phyloP scores from a whole-genome alignment of 2,329 filamentous ascomycete species.

The Aspergillus chevalieri region DNA sequence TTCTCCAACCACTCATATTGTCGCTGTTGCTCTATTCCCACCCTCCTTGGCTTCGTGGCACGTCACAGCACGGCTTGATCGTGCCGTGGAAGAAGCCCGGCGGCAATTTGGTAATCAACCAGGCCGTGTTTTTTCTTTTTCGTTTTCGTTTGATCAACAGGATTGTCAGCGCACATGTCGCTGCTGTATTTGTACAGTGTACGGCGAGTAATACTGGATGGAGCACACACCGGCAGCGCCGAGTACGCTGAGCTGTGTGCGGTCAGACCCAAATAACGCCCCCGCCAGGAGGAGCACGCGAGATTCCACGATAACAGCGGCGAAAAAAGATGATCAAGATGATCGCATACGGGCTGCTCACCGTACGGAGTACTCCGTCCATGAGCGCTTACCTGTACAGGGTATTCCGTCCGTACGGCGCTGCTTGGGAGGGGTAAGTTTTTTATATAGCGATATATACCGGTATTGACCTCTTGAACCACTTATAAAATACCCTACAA shows the following conservation, averaged over 20 bases:
- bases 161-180: slow-evolving; percentile 14
- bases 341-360: not conserved
- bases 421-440: not conserved
- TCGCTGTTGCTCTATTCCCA: not conserved
- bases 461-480: not conserved
- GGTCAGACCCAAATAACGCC: not conserved
- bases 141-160: slow-evolving; percentile 11
- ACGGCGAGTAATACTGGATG: not conserved
- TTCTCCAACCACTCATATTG: not conserved
- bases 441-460: not conserved
- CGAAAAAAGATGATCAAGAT: not conserved
- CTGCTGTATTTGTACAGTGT: not conserved
- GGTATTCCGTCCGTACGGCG: no score
- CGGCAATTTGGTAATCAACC: no score
- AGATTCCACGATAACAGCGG: not conserved
- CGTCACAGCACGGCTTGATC: slow-evolving; percentile 1
- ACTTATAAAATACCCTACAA: not conserved
- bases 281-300: not conserved
- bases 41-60: slow-evolving; percentile 1
- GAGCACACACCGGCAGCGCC: no score
- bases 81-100: slow-evolving; percentile 4
- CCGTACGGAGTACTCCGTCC: no score
- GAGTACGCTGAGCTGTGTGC: not conserved
- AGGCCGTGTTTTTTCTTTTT: not conserved
- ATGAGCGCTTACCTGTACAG: no score